Percentiles rank a stretch among this genome's conserved stretches.
These are phyloP conservation scores for Trichophyton rubrum DNA, from an alignment of 2,329 filamentous ascomycete species.

Conservation along the genomic window DNA sequence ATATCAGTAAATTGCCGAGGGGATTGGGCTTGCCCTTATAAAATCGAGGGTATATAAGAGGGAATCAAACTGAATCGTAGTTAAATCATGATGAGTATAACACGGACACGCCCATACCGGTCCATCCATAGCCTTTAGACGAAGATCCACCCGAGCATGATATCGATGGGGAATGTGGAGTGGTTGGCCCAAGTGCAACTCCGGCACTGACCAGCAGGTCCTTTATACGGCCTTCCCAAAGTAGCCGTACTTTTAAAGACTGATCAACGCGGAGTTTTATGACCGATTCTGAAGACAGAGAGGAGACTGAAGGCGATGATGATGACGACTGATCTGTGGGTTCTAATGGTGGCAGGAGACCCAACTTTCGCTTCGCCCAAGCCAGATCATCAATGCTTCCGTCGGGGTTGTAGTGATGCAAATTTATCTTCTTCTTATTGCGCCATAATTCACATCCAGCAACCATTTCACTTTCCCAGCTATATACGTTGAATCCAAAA, in stretches of 20 bases:
- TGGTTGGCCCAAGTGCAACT: conserved; percentile 57
- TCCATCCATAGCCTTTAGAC: conserved; percentile 27
- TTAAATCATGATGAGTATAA: conserved; percentile 29
- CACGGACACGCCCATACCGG: conserved; percentile 31
- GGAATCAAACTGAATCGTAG: not conserved
- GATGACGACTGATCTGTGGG: conserved; percentile 12
- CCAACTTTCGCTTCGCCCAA: conserved; percentile 34
- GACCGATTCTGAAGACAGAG: conserved; percentile 57
- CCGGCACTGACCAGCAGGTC: conserved; percentile 86
- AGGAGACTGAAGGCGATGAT: conserved; percentile 36
- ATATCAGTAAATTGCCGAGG: not conserved
- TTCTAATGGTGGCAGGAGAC: conserved; percentile 8
- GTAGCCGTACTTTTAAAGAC: conserved; percentile 66
- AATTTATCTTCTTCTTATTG: conserved; percentile 26
- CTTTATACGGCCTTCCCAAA: conserved; percentile 91
- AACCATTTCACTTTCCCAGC: conserved; percentile 88
- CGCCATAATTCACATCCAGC: conserved; percentile 91
- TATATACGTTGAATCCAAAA: conserved; percentile 96
- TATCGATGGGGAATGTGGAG: conserved; percentile 14
- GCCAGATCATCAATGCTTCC: conserved; percentile 27
- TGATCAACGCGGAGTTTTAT: conserved; percentile 85
- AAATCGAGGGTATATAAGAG: not conserved
- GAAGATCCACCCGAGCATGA: conserved; percentile 16
- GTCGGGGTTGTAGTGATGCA: conserved; percentile 11
- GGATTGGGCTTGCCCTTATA: not conserved